These are phyloP conservation scores for Plenodomus tracheiphilus DNA, from an alignment of 2,329 filamentous ascomycete species.

Conservation along the genomic window DNA sequence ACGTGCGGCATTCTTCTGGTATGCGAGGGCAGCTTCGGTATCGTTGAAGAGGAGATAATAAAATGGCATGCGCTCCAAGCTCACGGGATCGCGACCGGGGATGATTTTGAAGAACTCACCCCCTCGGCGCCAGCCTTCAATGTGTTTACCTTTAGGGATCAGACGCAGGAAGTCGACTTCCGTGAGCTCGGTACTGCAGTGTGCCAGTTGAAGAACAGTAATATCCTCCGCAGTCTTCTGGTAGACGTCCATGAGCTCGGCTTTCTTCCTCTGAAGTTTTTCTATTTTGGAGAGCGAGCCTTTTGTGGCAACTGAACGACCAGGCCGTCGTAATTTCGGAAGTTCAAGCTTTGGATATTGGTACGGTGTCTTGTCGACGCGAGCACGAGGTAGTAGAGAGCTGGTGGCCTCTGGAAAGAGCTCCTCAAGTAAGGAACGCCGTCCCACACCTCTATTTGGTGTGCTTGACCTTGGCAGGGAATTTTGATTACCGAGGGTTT, in stretches of 20 bases:
- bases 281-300: not conserved
- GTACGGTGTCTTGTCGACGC: not conserved
- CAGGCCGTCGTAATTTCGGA: not conserved
- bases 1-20: slow-evolving; percentile 58
- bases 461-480: no score
- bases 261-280: not conserved
- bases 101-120: slow-evolving; percentile 65
- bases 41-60: slow-evolving; percentile 73
- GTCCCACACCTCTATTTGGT: not conserved
- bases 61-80: slow-evolving; percentile 64
- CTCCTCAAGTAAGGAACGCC: not conserved
- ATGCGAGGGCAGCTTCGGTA: slow-evolving; percentile 62
- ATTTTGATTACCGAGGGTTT: not conserved
- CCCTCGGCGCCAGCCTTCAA: slow-evolving; percentile 65
- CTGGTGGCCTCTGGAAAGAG: not conserved
- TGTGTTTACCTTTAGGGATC: slow-evolving; percentile 62
- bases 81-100: slow-evolving; percentile 65
- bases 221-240: slow-evolving; percentile 31
- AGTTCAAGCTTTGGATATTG: not conserved
- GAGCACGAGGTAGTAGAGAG: not conserved
- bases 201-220: slow-evolving; percentile 59
- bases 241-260: slow-evolving; percentile 25
- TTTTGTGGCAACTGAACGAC: not conserved
- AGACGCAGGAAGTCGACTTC: slow-evolving; percentile 74
- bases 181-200: slow-evolving; percentile 55